Conservation (phyloP, 1,284 basidiomycete species). For the Mycena sp. region DNA sequence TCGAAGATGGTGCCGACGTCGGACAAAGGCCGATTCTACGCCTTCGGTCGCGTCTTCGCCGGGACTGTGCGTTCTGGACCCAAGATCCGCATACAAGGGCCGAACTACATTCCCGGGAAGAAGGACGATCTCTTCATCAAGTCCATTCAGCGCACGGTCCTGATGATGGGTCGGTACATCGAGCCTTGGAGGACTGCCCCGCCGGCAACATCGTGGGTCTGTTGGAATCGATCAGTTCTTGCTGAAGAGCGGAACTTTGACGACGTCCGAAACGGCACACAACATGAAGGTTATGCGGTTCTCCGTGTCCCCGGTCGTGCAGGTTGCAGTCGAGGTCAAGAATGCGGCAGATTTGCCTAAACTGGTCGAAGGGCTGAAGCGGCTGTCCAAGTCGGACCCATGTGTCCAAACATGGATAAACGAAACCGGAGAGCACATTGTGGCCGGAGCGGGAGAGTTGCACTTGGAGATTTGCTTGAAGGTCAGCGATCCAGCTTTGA, state of each 20-base stretch:
- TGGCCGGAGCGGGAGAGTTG: constrained; percentile 98
- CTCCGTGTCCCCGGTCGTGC: constrained; percentile 99
- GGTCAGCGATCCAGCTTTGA: constrained; percentile 53
- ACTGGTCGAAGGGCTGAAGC: constrained; percentile 99
- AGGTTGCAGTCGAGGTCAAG: constrained; percentile 99
- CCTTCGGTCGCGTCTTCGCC: constrained; percentile 99
- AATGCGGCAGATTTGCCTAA: constrained; percentile 99
- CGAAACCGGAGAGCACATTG: constrained; percentile 97
- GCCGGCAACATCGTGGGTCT: constrained; percentile 98
- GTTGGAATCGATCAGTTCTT: constrained; percentile 99
- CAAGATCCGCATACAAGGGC: constrained; percentile 99
- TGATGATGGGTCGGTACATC: constrained; percentile 99
- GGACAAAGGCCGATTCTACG: constrained; percentile 99
- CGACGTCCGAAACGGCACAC: constrained; percentile 97
- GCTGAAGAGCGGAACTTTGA: constrained; percentile 98
- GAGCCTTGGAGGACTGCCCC: constrained; percentile 99
- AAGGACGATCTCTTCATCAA: constrained; percentile 99
- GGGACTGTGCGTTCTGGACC: constrained; percentile 97
- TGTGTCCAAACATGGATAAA: constrained; percentile 96
- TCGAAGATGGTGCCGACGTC: constrained; percentile 99
- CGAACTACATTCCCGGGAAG: constrained; percentile 93
- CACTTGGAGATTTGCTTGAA: constrained; percentile 99
- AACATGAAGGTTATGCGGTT: constrained; percentile 99
- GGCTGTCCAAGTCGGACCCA: constrained; percentile 99
- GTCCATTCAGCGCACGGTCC: constrained; percentile 97